Percentiles rank a stretch among this genome's conserved stretches.
phyloP scores from a whole-genome alignment of 805 yeast genomes.

The Vanderwaltozyma tropicalis region DNA sequence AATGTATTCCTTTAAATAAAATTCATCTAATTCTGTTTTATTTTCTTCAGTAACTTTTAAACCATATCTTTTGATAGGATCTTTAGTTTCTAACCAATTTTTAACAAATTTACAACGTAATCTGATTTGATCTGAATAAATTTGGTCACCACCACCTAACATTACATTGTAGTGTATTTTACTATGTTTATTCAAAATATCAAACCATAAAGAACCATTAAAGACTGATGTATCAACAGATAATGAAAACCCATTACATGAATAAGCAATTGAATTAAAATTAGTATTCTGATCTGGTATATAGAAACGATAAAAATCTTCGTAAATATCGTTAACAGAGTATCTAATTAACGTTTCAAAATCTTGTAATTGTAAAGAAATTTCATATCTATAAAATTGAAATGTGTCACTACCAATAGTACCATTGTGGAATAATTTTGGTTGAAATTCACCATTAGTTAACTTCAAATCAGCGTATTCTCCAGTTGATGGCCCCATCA shows the following conservation, averaged over 20 bases:
- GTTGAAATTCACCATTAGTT: slow-evolving; percentile 37
- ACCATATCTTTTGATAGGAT: slow-evolving; percentile 36
- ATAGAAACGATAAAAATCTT: slow-evolving; percentile 50
- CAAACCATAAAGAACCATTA: slow-evolving; percentile 77
- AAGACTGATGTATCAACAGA: slow-evolving; percentile 55
- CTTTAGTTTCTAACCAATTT: slow-evolving; percentile 53
- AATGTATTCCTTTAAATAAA: slow-evolving; percentile 63
- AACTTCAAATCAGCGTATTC: slow-evolving; percentile 1
- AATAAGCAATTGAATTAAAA: slow-evolving; percentile 74
- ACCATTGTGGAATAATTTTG: slow-evolving; percentile 35
- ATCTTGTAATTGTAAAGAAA: slow-evolving; percentile 38
- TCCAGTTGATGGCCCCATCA: slow-evolving; percentile 2
- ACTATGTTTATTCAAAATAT: slow-evolving; percentile 62
- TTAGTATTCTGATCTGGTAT: slow-evolving; percentile 54
- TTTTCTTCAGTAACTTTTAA: slow-evolving; percentile 40
- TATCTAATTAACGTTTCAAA: slow-evolving; percentile 59
- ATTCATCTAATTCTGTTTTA: slow-evolving; percentile 45
- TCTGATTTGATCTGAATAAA: slow-evolving; percentile 78
- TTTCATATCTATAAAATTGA: slow-evolving; percentile 55
- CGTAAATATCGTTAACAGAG: slow-evolving; percentile 37
- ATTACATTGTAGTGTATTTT: slow-evolving; percentile 73
- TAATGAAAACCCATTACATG: slow-evolving; percentile 86
- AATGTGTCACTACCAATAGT: slow-evolving; percentile 28
- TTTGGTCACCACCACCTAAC: slow-evolving; percentile 97
- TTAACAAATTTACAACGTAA: slow-evolving; percentile 40